Evolutionary conservation across 306 rosid genomes (phyloP), one percentile per base, ranked within the genome.

Genomic region (Prunus armeniaca): DNA sequence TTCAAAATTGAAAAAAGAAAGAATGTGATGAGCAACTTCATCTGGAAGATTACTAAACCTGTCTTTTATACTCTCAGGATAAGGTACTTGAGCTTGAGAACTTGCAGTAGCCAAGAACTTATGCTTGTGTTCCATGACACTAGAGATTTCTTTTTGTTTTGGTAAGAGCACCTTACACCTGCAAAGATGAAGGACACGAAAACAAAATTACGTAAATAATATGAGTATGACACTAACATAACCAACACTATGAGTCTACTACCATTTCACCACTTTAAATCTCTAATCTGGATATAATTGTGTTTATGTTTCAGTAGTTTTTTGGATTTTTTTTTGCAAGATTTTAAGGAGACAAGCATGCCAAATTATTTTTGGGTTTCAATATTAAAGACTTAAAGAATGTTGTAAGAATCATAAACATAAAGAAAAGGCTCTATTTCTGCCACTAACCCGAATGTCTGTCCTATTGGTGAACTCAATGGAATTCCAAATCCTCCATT

Each of bases 31-130:
- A 15, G 49, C 47, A 19, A 65, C 52, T n/a, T 17, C 14, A 4
- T 75, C 38, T 3, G 78, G 71, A 49, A 63, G 71, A 64, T 30
- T n/a, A 5, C 43, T 32, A 5, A 73, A 73, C 43, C 76, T 73
- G 12, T 58, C 76, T 12, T 18, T 51, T n/a, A 50, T 27, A 25
- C 11, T 69, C 46, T 27, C 43, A 5, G 15, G 12, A 69, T 15
- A 28, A 5, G 24, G 18, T 50, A 34, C 56, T 24, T 69, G 45
- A 69, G 18, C 24, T n/a, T 69, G 27, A 69, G 45, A 69, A 27
- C 24, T 69, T 50, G 58, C 25, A 28, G 61, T 69, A 8, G 61
- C 61, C 61, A 69, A 27, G 17, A 9, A 50, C 61, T 50, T 50
- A 18, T 2, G 43, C 6, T 24, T 47, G 14, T 24, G 57, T 25